A percentile compares a stretch with the other conserved stretches of the same genome.
These are phyloP conservation scores for Epichloe typhina DNA, from an alignment of 2,329 filamentous ascomycete genomes.

Conservation along the genomic window DNA sequence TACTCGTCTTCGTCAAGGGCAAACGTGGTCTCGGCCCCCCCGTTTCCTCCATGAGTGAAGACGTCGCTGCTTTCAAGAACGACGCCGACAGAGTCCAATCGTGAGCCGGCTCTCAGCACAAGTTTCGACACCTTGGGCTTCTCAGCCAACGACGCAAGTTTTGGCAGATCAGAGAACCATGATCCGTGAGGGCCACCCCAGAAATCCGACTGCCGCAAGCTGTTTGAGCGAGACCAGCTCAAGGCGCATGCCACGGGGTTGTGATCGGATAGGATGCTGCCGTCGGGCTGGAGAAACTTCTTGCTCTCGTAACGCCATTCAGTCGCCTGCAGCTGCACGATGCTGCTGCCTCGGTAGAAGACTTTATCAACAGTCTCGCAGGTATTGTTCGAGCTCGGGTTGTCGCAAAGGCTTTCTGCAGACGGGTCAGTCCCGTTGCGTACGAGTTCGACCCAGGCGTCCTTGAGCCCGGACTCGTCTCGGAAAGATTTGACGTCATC, in stretches of 20 bases:
- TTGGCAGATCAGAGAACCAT: background rate
- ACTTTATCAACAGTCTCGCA: background rate
- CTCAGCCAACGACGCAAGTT: background rate
- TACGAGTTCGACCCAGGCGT: background rate
- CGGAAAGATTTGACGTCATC: background rate
- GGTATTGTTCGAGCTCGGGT: background rate
- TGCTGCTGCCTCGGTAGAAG: background rate
- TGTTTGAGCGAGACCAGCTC: background rate
- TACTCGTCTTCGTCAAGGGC: background rate
- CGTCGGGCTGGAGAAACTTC: background rate
- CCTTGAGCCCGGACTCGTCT: background rate
- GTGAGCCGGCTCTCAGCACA: background rate
- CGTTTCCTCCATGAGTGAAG: background rate
- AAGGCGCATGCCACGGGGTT: background rate
- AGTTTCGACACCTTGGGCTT: background rate
- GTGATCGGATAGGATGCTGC: background rate
- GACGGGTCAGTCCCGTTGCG: background rate
- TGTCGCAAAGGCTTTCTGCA: background rate
- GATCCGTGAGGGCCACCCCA: background rate
- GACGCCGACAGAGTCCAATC: background rate
- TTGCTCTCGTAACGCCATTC: background rate
- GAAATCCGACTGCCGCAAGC: background rate
- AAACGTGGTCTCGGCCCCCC: background rate
- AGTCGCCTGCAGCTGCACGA: background rate
- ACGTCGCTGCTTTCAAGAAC: background rate